These are phyloP conservation scores for Aspergillus sp. DNA, from an alignment of 2,329 filamentous ascomycete species.

Conservation along the genomic window DNA sequence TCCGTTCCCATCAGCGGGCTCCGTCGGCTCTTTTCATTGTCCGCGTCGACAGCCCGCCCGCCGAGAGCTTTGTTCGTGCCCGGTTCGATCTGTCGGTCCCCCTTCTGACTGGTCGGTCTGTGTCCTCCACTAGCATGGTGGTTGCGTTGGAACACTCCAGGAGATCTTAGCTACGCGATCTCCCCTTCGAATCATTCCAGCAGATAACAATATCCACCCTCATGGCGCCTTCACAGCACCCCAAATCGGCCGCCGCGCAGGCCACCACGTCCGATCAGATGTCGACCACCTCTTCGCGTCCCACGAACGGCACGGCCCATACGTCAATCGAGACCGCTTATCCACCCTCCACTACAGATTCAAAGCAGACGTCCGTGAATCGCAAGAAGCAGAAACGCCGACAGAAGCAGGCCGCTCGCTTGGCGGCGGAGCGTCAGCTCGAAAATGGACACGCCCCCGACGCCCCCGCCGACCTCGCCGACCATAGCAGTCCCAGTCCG, in stretches of 20 bases:
- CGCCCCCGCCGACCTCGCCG: constrained; percentile 16
- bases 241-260: constrained; percentile 18
- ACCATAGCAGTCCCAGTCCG: constrained; percentile 36
- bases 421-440: constrained; percentile 54
- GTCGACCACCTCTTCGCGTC: constrained; percentile 22
- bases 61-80: constrained; percentile 1
- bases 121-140: constrained; percentile 14
- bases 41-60: not conserved
- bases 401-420: constrained; percentile 75
- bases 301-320: constrained; percentile 29
- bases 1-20: not conserved
- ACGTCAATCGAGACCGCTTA: constrained; percentile 14
- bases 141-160: constrained; percentile 12
- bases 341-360: constrained; percentile 11
- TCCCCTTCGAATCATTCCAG: constrained; percentile 1
- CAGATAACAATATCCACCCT: constrained; percentile 7
- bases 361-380: constrained; percentile 60
- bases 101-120: constrained; percentile 10
- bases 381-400: constrained; percentile 94
- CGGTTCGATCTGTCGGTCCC: constrained; percentile 6
- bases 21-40: not conserved
- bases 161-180: constrained; percentile 4
- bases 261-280: constrained; percentile 29
- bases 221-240: constrained; percentile 19
- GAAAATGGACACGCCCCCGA: constrained; percentile 26